Percentiles rank a stretch among this genome's conserved stretches.
These are phyloP conservation scores for Quaeritorhiza haematococci DNA, from an alignment of 371 early-diverging fungal genomes.

Conservation along the genomic window DNA sequence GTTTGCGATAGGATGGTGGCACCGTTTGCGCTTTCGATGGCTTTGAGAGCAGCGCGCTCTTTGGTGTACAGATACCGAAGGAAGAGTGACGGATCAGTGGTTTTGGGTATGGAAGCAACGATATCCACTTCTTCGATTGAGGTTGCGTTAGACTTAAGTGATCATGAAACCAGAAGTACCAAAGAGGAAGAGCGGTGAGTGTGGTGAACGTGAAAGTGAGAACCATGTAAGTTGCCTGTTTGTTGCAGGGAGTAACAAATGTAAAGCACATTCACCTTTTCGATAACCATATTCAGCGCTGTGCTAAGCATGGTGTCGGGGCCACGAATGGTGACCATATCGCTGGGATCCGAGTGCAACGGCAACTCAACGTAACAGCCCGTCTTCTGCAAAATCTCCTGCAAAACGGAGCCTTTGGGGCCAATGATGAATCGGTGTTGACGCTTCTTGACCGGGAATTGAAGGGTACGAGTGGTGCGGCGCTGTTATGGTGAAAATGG, in stretches of 20 bases:
- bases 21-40: constrained; percentile 33
- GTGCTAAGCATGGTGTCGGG: constrained; percentile 58
- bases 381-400: constrained; percentile 72
- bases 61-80: constrained; percentile 35
- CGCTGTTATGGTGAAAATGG: too few species aligned
- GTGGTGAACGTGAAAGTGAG: too few species aligned
- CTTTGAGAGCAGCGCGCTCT: constrained; percentile 29
- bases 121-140: constrained; percentile 36
- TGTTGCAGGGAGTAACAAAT: too few species aligned
- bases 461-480: constrained; percentile 54
- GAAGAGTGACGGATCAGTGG: constrained; percentile 28
- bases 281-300: constrained; percentile 70
- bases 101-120: constrained; percentile 12
- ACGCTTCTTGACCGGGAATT: constrained; percentile 73
- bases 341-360: constrained; percentile 59
- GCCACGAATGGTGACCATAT: constrained; percentile 76
- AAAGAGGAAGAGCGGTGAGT: too few species aligned
- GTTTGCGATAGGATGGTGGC: constrained; percentile 23
- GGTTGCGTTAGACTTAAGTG: constrained; percentile 29
- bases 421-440: constrained; percentile 90
- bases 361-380: constrained; percentile 83
- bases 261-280: constrained; percentile 65
- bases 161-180: constrained; percentile 1
- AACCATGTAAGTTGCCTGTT: too few species aligned
- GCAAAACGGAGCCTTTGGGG: constrained; percentile 67